Percentiles rank a stretch among this genome's conserved stretches.
Evolutionary conservation across 768 basidiomycete genomes (phyloP).

Genomic region (Pleurotus sapidus): DNA sequence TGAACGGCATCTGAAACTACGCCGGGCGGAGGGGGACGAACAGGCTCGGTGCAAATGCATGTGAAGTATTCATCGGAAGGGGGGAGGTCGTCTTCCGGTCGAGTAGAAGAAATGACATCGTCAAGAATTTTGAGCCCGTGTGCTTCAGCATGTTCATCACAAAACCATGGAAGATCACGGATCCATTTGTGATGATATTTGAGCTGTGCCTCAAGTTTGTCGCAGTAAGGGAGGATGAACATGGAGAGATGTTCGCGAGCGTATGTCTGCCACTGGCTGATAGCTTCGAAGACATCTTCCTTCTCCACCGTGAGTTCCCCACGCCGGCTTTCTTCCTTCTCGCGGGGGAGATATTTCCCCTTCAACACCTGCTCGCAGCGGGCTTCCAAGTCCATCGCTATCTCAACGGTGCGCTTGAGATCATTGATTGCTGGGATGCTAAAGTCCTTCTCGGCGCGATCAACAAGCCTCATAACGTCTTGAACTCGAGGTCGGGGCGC

Average conservation of each 20-base stretch:
- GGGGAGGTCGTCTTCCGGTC: slow-evolving; percentile 75
- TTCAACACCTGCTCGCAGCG: slow-evolving; percentile 74
- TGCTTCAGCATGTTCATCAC: slow-evolving; percentile 57
- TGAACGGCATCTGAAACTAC: slow-evolving; percentile 81
- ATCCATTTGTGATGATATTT: slow-evolving; percentile 69
- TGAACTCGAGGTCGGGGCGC: slow-evolving; percentile 58
- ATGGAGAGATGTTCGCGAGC: slow-evolving; percentile 69
- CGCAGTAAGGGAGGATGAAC: slow-evolving; percentile 71
- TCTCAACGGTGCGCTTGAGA: slow-evolving; percentile 67
- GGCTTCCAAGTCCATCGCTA: slow-evolving; percentile 75
- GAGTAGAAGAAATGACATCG: slow-evolving; percentile 73
- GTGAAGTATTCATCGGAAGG: slow-evolving; percentile 81
- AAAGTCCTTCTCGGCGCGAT: slow-evolving; percentile 75
- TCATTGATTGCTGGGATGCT: slow-evolving; percentile 63
- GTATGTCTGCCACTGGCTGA: slow-evolving; percentile 72
- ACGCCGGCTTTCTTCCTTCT: slow-evolving; percentile 40
- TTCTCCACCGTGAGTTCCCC: slow-evolving; percentile 26
- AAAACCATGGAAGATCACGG: slow-evolving; percentile 77
- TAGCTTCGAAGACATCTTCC: slow-evolving; percentile 67
- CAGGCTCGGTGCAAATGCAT: slow-evolving; percentile 76
- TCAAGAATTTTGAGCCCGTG: slow-evolving; percentile 67
- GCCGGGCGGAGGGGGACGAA: slow-evolving; percentile 77
- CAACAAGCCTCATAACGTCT: slow-evolving; percentile 68
- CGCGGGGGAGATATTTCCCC: slow-evolving; percentile 47
- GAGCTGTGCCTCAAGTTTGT: slow-evolving; percentile 69